phyloP scores from a whole-genome alignment of 192 early-diverging fungal species.

The Radiomyces spectabilis region DNA sequence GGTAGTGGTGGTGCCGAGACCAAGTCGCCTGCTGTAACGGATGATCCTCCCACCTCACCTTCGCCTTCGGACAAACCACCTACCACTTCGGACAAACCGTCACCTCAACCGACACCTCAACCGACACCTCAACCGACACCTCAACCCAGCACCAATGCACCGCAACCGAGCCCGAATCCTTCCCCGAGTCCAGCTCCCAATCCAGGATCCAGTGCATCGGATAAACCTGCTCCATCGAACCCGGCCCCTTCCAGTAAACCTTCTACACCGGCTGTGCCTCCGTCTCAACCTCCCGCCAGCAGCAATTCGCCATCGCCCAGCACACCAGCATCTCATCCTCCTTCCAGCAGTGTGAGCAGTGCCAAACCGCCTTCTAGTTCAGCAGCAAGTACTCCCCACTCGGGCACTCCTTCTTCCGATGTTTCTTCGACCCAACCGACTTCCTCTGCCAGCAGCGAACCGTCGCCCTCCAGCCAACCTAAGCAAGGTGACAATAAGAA shows the following conservation, averaged over 20 bases:
- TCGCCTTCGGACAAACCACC: not conserved
- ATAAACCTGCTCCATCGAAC: not conserved
- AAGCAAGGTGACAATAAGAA: not conserved
- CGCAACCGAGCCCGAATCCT: not conserved
- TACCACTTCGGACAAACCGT: not conserved
- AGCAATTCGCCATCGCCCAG: not conserved
- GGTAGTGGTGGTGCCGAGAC: not conserved
- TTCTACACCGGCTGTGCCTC: not conserved
- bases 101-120: not conserved
- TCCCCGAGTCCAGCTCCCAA: not conserved
- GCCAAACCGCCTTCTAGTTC: not conserved
- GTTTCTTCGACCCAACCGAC: not conserved
- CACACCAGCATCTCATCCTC: slow-evolving; percentile 1
- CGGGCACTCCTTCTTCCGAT: not conserved
- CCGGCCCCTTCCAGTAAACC: not conserved
- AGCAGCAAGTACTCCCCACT: not conserved
- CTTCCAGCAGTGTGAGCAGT: not conserved
- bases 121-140: not conserved
- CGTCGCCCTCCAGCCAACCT: not conserved
- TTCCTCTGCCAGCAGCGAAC: not conserved
- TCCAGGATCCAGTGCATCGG: not conserved
- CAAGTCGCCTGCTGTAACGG: no score
- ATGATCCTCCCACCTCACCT: not conserved
- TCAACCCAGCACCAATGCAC: not conserved
- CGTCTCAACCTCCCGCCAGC: not conserved